Conservation (phyloP, 352 stramenopile species). For the Phytophthora foliorum region DNA sequence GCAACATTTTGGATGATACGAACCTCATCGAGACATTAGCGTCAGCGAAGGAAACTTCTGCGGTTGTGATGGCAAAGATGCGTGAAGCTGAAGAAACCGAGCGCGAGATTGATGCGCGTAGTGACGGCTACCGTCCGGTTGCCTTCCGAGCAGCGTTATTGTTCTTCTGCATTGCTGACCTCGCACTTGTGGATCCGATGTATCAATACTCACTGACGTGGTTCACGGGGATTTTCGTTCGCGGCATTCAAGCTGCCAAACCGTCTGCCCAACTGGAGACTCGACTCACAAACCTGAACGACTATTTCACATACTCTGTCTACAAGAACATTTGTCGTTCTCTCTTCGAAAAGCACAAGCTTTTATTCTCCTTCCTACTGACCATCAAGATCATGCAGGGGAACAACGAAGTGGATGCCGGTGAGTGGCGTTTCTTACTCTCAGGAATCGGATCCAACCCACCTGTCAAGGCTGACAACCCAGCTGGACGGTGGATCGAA, state of each 20-base stretch:
- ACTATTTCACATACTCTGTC: constrained; percentile 95
- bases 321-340: constrained; percentile 96
- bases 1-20: constrained; percentile 94
- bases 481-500: constrained; percentile 60
- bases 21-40: constrained; percentile 93
- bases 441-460: constrained; percentile 71
- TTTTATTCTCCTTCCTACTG: constrained; percentile 94
- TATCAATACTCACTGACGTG: constrained; percentile 95
- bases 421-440: constrained; percentile 94
- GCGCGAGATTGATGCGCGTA: constrained; percentile 90
- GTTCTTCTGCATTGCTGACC: constrained; percentile 93
- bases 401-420: constrained; percentile 76
- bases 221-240: constrained; percentile 94
- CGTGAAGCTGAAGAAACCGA: constrained; percentile 92
- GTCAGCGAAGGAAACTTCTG: constrained; percentile 83
- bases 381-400: constrained; percentile 92
- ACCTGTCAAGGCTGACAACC: constrained; percentile 33
- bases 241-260: constrained; percentile 86
- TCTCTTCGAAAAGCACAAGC: constrained; percentile 95
- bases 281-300: constrained; percentile 90
- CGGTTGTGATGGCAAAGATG: constrained; percentile 91
- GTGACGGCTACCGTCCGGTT: constrained; percentile 88
- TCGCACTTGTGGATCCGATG: constrained; percentile 91
- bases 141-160: constrained; percentile 90
- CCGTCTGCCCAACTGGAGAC: constrained; percentile 71